Percentiles rank a stretch among this genome's conserved stretches.
These are phyloP conservation scores for Cordyceps farinosa DNA, from an alignment of 2,329 filamentous ascomycete genomes.

Conservation along the genomic window DNA sequence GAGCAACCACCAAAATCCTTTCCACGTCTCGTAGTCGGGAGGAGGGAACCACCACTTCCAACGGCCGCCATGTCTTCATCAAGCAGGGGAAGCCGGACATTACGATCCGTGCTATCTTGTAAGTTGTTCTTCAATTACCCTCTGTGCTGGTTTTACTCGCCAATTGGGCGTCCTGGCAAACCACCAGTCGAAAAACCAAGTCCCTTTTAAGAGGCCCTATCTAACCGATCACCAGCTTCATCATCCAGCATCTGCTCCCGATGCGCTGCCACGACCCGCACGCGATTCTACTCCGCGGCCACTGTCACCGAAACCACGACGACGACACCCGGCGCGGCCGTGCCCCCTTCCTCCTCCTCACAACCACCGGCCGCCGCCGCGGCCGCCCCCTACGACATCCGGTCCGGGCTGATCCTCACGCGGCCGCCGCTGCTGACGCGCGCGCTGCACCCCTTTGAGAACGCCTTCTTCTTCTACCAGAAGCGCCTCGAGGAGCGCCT, in stretches of 20 bases:
- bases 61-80: slow-evolving; percentile 13
- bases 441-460: slow-evolving; percentile 81
- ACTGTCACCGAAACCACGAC: slow-evolving; percentile 20
- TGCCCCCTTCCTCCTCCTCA: slow-evolving; percentile 14
- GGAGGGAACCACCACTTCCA: neutral
- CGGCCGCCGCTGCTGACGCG: slow-evolving; percentile 85
- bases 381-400: slow-evolving; percentile 45
- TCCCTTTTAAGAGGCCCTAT: neutral
- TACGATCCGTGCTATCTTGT: slow-evolving; percentile 50
- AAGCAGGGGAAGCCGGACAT: slow-evolving; percentile 36
- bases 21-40: neutral
- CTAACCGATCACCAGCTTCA: slow-evolving; percentile 24
- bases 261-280: slow-evolving; percentile 33
- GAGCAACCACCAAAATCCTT: slow-evolving; percentile 10
- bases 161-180: slow-evolving; percentile 9
- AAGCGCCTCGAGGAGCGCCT: slow-evolving; percentile 93
- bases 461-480: slow-evolving; percentile 94
- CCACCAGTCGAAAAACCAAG: neutral
- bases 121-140: slow-evolving; percentile 25
- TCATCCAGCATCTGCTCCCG: slow-evolving; percentile 34
- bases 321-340: slow-evolving; percentile 22
- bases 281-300: slow-evolving; percentile 36
- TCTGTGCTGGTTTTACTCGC: neutral
- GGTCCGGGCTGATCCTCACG: slow-evolving; percentile 74
- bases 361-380: slow-evolving; percentile 20